phyloP scores from a whole-genome alignment of 192 early-diverging fungal genomes.

The Backusella circina region DNA sequence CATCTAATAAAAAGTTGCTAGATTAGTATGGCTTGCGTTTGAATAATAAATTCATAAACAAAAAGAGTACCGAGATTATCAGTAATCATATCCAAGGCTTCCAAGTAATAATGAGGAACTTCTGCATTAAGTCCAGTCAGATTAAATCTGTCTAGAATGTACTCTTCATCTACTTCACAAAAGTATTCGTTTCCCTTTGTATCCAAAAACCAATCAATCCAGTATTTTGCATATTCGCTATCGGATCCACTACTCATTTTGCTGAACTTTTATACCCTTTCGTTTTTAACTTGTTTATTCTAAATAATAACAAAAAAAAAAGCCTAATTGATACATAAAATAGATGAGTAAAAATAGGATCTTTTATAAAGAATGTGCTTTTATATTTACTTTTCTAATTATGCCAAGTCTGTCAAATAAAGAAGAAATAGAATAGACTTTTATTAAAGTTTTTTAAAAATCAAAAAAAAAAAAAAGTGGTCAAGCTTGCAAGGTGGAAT shows the following conservation, averaged over 20 bases:
- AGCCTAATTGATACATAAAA: not conserved
- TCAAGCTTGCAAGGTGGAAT: not conserved
- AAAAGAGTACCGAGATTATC: slow-evolving; percentile 64
- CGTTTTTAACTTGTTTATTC: not conserved
- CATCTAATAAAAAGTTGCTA: slow-evolving; percentile 27
- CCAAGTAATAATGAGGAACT: slow-evolving; percentile 78
- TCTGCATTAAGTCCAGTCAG: slow-evolving; percentile 90
- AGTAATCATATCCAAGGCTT: slow-evolving; percentile 91
- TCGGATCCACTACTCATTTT: slow-evolving; percentile 53
- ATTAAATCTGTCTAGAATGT: slow-evolving; percentile 96
- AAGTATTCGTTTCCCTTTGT: slow-evolving; percentile 96
- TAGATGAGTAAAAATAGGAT: not conserved
- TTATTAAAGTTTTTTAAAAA: not conserved
- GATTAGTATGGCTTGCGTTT: not conserved
- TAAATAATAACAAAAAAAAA: not conserved
- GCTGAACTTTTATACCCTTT: not conserved
- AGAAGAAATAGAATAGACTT: not conserved
- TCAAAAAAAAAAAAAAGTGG: not conserved
- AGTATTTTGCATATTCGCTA: slow-evolving; percentile 71
- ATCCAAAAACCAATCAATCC: slow-evolving; percentile 94
- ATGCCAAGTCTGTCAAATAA: not conserved
- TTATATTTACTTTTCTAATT: not conserved
- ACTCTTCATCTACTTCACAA: slow-evolving; percentile 98
- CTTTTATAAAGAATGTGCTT: not conserved
- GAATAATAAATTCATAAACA: not conserved